Percentiles rank a stretch among this genome's conserved stretches.
Evolutionary conservation across 441 rosid species (phyloP).

Genomic region (Erodium texanum): DNA sequence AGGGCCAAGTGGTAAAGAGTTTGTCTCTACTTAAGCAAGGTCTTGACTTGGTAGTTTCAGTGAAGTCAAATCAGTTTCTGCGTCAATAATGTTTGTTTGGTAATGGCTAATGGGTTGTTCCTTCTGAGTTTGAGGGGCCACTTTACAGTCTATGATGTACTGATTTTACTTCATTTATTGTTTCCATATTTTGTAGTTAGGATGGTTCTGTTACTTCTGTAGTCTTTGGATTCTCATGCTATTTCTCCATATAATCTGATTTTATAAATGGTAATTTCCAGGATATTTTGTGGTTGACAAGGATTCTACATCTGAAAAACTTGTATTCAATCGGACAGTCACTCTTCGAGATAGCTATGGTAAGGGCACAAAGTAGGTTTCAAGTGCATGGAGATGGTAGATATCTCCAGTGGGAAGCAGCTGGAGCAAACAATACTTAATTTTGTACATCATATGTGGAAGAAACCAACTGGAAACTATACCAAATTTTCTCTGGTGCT

Average conservation of each 20-base stretch:
- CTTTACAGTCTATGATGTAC: background rate
- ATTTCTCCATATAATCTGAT: background rate
- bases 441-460: conserved; percentile 1
- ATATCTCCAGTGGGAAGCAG: background rate
- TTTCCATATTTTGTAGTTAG: background rate
- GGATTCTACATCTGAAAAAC: conserved; percentile 64
- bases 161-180: background rate
- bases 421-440: background rate
- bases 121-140: conserved; percentile 2
- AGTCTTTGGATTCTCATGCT: background rate
- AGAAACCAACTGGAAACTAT: background rate
- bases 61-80: background rate
- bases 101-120: background rate
- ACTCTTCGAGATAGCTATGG: conserved; percentile 67
- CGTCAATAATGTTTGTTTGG: background rate
- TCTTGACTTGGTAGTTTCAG: background rate
- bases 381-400: background rate
- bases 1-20: too few species aligned
- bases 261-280: conserved; percentile 18
- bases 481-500: background rate
- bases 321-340: conserved; percentile 74
- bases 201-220: background rate
- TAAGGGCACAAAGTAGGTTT: conserved; percentile 51
- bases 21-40: background rate
- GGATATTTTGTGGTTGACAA: conserved; percentile 74